These are phyloP conservation scores for Hamamelis virginiana DNA, from an alignment of 164 flowering plant species.

Conservation along the genomic window DNA sequence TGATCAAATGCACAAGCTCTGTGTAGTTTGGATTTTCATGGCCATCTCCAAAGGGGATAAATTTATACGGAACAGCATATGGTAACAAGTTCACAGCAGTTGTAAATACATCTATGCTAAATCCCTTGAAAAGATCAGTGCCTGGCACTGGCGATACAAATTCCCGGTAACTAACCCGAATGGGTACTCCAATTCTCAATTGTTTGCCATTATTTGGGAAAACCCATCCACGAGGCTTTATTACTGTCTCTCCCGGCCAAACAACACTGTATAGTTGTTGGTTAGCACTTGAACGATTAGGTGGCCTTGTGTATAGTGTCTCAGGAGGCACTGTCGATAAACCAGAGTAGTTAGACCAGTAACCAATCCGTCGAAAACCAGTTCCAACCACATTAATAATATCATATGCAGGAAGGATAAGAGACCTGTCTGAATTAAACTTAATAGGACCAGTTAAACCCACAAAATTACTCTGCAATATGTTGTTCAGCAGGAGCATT, in stretches of 20 bases:
- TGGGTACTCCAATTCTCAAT: slow-evolving; percentile 66
- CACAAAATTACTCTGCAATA: slow-evolving; percentile 36
- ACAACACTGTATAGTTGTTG: slow-evolving; percentile 47
- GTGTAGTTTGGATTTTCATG: slow-evolving; percentile 64
- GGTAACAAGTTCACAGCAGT: slow-evolving; percentile 79
- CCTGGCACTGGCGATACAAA: slow-evolving; percentile 59
- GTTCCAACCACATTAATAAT: slow-evolving; percentile 71
- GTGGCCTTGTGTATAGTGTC: slow-evolving; percentile 48
- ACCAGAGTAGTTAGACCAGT: slow-evolving; percentile 79
- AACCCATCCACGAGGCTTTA: slow-evolving; percentile 80
- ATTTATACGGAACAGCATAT: slow-evolving; percentile 71
- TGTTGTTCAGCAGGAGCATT: slow-evolving; percentile 35
- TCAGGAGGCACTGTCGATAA: slow-evolving; percentile 61
- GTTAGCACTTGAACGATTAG: slow-evolving; percentile 51
- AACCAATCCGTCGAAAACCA: slow-evolving; percentile 58
- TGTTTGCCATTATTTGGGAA: slow-evolving; percentile 62
- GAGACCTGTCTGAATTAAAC: slow-evolving; percentile 52
- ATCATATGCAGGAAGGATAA: slow-evolving; percentile 68
- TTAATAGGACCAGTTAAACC: slow-evolving; percentile 64
- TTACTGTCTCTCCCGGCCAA: slow-evolving; percentile 68
- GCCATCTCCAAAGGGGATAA: slow-evolving; percentile 72
- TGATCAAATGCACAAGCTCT: slow-evolving; percentile 55
- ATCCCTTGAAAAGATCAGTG: slow-evolving; percentile 52
- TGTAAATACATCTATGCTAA: slow-evolving; percentile 84
- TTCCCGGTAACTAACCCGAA: slow-evolving; percentile 51